Evolutionary conservation across 2,329 filamentous ascomycete genomes (phyloP), one percentile per base, ranked within the genome.

Genomic region (Cordyceps sp.): DNA sequence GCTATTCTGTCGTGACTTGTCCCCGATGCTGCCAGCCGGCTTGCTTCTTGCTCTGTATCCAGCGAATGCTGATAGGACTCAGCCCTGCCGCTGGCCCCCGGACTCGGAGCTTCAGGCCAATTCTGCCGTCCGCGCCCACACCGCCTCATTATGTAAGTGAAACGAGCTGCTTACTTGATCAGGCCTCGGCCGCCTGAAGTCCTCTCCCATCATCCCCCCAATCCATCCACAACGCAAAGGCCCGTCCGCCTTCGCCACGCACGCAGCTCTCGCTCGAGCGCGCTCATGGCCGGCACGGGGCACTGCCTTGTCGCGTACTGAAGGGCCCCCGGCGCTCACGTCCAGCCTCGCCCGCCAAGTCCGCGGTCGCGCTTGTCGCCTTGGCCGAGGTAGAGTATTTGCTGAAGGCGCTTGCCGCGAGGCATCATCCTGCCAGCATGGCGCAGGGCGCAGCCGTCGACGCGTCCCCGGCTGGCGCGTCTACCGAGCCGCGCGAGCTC

Each of bases 341-440:
- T 10, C 6, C 10, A 5, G 10, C 15, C n/a, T 13, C 8, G 18
- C 4, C n/a, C 4, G 9, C 12, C 9, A 26, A 14, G 13, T 4
- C n/a, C n/a, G n/a, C n/a, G n/a, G n/a, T n/a, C n/a, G n/a, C n/a
- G n/a, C n/a, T n/a, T n/a, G n/a, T n/a, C n/a, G n/a, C n/a, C n/a
- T n/a, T n/a, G n/a, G n/a, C n/a, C n/a, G n/a, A n/a, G n/a, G n/a
- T n/a, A n/a, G n/a, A n/a, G n/a, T n/a, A n/a, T n/a, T n/a, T n/a
- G n/a, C n/a, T n/a, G n/a, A n/a, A n/a, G n/a, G n/a, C n/a, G n/a
- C n/a, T n/a, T n/a, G n/a, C n/a, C n/a, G n/a, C n/a, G n/a, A n/a
- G n/a, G n/a, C n/a, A n/a, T n/a, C 38, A 36, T 32, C 29, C 35
- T 39, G 40, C 36, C 34, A 30, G 31, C 26, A 53, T 53, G 50